Conservation (phyloP, 2,329 filamentous ascomycete genomes). For the Trichoderma sp. region DNA sequence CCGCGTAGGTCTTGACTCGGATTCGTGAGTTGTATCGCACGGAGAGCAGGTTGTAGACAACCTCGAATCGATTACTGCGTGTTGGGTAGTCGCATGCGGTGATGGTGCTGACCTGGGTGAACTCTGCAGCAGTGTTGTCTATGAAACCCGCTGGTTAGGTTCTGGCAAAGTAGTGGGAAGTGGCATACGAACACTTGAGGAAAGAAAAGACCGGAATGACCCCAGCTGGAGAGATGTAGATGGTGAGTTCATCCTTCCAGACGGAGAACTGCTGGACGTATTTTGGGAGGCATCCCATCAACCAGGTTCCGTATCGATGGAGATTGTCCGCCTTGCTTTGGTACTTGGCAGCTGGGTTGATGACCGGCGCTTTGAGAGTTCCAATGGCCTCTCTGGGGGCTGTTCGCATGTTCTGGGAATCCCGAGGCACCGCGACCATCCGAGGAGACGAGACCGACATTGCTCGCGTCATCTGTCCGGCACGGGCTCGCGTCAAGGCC, state of each 20-base stretch:
- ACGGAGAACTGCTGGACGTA: constrained; percentile 99
- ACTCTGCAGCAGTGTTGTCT: constrained; percentile 97
- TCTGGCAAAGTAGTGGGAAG: background rate
- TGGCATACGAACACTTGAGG: constrained; percentile 67
- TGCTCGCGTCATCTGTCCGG: constrained; percentile 50
- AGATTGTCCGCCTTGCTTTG: constrained; percentile 81
- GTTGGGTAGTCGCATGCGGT: constrained; percentile 96
- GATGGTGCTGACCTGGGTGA: constrained; percentile 88
- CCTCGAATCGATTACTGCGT: constrained; percentile 91
- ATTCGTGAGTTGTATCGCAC: constrained; percentile 96
- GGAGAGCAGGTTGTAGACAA: constrained; percentile 96
- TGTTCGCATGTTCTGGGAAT: constrained; percentile 67
- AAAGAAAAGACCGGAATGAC: constrained; percentile 92
- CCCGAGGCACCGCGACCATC: constrained; percentile 61
- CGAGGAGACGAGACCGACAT: constrained; percentile 53
- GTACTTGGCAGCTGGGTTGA: constrained; percentile 94
- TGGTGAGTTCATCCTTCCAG: constrained; percentile 98
- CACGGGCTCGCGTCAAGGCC: constrained; percentile 47
- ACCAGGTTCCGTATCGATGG: constrained; percentile 93
- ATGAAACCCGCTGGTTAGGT: constrained; percentile 5
- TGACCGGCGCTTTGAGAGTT: constrained; percentile 73
- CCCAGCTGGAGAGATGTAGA: constrained; percentile 86
- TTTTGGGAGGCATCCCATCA: constrained; percentile 95
- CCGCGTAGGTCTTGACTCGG: constrained; percentile 97
- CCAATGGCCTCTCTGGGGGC: constrained; percentile 61